Base-by-base conservation (phyloP, 768 basidiomycete species). In the Collybia sordida region DNA sequence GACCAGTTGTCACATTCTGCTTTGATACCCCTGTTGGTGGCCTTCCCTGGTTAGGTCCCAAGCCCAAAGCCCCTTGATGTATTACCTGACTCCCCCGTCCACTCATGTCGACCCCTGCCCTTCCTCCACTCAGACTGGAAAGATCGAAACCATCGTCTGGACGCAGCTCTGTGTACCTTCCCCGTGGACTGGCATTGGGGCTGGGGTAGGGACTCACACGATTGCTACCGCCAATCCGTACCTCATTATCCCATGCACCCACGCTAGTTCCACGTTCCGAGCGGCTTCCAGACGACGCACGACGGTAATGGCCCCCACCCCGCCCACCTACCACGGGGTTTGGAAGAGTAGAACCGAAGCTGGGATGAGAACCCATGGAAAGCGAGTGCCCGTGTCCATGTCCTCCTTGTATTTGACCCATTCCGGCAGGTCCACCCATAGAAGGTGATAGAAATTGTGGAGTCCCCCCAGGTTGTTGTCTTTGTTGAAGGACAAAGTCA, bases 1-100 rank as follows among this genome's bases (percentile, higher is more conserved):
- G 86, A 35, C 86, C 84, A 28, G 93, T 96, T 39, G 94, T 97
- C 12, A 97, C 94, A 53, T 92, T 93, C 64, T 81, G 86, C 66
- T 89, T 90, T 24, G 81, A 77, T 1, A 62, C 59, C n/a, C 6
- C 31, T 31, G 14, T 31, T 12, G 31, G 14, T 11, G 31, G 3
- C 9, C 31, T 4, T 7, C 31, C 31, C 31, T 31, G 31, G 42
- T n/a, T 46, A 61, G 52, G 19, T 53, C 49, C 52, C 31, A 40
- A 19, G 28, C 42, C 36, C 45, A 18, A 6, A 28, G n/a, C 2
- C 34, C 22, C 39, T 11, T 31, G 42, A 22, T 31, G 41, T 51
- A 52, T 9, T 51, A 42, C 47, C 53, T 44, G 34, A 21, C 52
- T 19, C 17, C 19, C 19, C 22, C 27, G 38, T 40, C 47, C 28